Conservation (phyloP, 768 basidiomycete species). For the Porpolomopsis calyptriformis region DNA sequence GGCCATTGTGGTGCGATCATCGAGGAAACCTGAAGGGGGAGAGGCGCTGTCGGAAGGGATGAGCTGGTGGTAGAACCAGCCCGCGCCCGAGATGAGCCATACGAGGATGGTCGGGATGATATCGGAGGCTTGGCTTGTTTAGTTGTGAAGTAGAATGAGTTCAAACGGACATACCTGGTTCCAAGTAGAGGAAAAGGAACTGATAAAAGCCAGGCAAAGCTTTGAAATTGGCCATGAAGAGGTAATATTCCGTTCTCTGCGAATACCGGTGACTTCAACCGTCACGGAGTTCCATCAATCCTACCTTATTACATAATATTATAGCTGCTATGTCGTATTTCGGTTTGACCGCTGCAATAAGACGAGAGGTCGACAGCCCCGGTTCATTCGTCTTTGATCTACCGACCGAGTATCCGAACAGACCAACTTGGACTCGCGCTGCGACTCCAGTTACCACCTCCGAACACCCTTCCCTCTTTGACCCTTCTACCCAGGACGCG, state of each 20-base stretch:
- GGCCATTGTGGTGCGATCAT: conserved; percentile 40
- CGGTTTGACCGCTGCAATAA: neutral
- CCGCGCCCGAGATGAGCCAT: conserved; percentile 41
- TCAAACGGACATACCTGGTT: conserved; percentile 33
- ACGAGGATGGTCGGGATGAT: conserved; percentile 38
- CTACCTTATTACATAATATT: no score
- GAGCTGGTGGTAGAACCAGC: conserved; percentile 51
- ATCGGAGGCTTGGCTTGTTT: conserved; percentile 33
- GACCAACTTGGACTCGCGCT: neutral
- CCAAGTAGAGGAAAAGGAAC: conserved; percentile 44
- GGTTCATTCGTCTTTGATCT: conserved; percentile 70
- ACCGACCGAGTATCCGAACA: conserved; percentile 33
- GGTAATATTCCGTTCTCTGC: no score
- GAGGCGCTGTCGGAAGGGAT: conserved; percentile 30
- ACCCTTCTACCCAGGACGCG: neutral
- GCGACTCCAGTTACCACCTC: neutral
- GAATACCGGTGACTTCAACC: neutral
- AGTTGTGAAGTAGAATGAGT: neutral
- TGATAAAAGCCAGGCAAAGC: conserved; percentile 49
- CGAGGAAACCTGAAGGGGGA: conserved; percentile 21
- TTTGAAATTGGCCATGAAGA: conserved; percentile 24
- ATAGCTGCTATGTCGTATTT: no score
- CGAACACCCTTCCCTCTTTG: neutral
- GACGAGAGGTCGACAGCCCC: conserved; percentile 37
- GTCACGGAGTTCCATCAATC: no score